Percentiles rank a stretch among this genome's conserved stretches.
phyloP scores from a whole-genome alignment of 2,329 filamentous ascomycete genomes.

The Epichloe gansuensis region DNA sequence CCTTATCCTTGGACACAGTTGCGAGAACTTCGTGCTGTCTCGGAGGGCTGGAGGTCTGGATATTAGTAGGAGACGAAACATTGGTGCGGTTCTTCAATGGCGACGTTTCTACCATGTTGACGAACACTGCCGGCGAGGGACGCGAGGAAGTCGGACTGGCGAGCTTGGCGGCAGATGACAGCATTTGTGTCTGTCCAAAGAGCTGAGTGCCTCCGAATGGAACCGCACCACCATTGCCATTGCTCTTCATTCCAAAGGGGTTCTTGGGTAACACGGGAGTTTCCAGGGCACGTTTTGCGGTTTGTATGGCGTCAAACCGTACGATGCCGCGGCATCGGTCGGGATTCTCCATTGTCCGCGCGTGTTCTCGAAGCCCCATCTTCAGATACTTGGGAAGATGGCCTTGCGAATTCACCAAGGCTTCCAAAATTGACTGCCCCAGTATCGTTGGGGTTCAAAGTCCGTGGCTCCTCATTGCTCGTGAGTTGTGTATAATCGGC shows the following conservation, averaged over 20 bases:
- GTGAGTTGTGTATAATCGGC: constrained; percentile 15
- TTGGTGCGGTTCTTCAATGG: constrained; percentile 38
- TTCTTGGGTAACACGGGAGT: constrained; percentile 38
- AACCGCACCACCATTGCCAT: constrained; percentile 19
- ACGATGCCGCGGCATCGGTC: constrained; percentile 17
- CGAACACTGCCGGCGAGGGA: constrained; percentile 38
- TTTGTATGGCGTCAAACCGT: constrained; percentile 18
- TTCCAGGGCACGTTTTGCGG: constrained; percentile 23
- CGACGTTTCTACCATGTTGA: constrained; percentile 30
- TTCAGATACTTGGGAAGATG: constrained; percentile 30
- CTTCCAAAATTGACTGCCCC: constrained; percentile 36
- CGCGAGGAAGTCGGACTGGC: constrained; percentile 46
- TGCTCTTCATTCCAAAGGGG: constrained; percentile 30
- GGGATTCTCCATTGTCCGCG: constrained; percentile 27
- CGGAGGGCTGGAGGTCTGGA: constrained; percentile 29
- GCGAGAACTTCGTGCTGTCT: constrained; percentile 19
- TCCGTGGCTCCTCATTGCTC: constrained; percentile 20
- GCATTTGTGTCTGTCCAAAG: constrained; percentile 42
- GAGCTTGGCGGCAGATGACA: constrained; percentile 36
- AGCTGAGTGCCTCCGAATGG: constrained; percentile 35
- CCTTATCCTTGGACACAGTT: constrained; percentile 14
- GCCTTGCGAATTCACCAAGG: constrained; percentile 22
- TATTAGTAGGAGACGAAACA: constrained; percentile 31
- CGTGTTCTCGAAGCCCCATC: constrained; percentile 26
- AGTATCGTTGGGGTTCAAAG: constrained; percentile 35